Evolutionary conservation across 352 stramenopile genomes (phyloP).

Genomic region (Globisporangium spiculum): DNA sequence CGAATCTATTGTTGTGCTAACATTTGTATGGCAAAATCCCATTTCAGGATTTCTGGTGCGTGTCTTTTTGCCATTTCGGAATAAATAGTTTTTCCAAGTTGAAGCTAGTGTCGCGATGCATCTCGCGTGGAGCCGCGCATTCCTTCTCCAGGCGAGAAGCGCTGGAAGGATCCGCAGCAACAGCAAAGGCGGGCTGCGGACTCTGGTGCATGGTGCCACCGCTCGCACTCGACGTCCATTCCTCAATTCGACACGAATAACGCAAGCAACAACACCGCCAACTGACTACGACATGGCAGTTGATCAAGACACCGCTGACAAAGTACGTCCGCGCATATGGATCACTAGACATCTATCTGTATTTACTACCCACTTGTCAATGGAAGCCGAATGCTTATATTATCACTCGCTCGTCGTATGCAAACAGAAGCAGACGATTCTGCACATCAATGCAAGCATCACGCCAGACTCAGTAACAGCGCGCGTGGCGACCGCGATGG

Average conservation of each 20-base stretch:
- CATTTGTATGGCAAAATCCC: neutral
- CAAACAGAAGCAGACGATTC: constrained; percentile 60
- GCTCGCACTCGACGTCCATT: constrained; percentile 2
- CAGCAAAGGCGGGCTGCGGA: no score
- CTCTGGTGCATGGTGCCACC: neutral
- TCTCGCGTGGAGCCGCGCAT: constrained; percentile 4
- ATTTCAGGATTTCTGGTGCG: neutral
- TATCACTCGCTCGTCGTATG: neutral
- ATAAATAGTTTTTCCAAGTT: constrained; percentile 6
- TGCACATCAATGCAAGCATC: constrained; percentile 80
- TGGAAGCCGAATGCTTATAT: neutral
- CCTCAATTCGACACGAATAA: neutral
- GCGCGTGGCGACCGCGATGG: constrained; percentile 60
- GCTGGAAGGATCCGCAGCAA: neutral
- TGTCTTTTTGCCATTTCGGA: constrained; percentile 2
- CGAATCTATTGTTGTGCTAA: neutral
- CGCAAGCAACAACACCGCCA: neutral
- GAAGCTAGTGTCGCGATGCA: constrained; percentile 10
- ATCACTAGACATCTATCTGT: neutral
- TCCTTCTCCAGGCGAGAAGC: neutral
- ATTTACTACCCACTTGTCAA: neutral
- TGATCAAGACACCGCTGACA: constrained; percentile 11
- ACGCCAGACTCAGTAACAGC: constrained; percentile 69
- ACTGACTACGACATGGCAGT: neutral
- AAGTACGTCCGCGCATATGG: neutral